Evolutionary conservation across 1,284 basidiomycete species (phyloP), one percentile per base, ranked within the genome.

Genomic region (Papiliotrema fonsecae): DNA sequence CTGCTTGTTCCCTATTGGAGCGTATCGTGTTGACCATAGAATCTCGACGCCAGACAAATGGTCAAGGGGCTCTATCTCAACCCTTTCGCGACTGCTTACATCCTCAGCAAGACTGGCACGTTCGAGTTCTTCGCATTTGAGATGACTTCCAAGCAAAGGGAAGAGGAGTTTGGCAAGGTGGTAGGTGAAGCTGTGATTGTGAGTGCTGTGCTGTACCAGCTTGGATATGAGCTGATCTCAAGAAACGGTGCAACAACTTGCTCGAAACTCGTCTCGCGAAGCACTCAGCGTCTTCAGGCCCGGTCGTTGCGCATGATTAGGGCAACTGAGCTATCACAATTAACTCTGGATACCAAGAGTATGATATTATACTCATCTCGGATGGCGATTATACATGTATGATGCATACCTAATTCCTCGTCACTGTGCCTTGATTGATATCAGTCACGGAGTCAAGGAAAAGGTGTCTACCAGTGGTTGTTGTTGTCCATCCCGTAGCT

Each of bases 21-120:
- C 7, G 13, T 22, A 11, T 10, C 10, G 25, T 11, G 24, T 10
- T 41, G 39, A 41, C 39, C 6, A n/a, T 25, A 26, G 34, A 22
- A 31, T 14, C 18, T 18, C 7, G 25, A 27, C 13, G 39, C 19
- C 19, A 27, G 26, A 13, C 7, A 16, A 7, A 41, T 47, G 34
- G 45, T 31, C 7, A 31, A 27, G 28, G 25, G 28, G 16, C 27
- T 46, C 18, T n/a, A 37, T 3, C 11, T 54, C 27, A 54, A 54
- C 35, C 13, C 42, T 10, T 47, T 51, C 28, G 38, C 45, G 4
- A 34, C 45, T 14, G n/a, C 31, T 14, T 54, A 39, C 37, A 47
- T 54, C 11, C 30, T 54, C 2, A 16, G 45, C 26, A 22, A 21
- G 16, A 22, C 32, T 2, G 32, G 39, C 6, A 25, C 41, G 5